phyloP scores from a whole-genome alignment of 1,139 yeast species.

The Geotrichum siamense region DNA sequence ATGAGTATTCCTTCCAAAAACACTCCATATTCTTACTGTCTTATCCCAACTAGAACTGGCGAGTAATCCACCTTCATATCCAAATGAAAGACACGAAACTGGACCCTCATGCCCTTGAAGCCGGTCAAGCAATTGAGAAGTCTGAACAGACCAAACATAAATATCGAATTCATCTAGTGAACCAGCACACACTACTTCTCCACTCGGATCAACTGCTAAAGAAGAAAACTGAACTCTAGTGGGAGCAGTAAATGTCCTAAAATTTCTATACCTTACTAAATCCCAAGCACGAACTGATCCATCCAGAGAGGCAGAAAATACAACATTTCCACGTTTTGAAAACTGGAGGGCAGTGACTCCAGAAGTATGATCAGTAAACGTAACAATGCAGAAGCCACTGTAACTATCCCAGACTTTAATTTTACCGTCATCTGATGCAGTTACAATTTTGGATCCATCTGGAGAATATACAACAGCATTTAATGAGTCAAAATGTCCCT shows the following conservation, averaged over 20 bases:
- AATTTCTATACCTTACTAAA: slow-evolving; percentile 82
- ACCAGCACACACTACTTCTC: slow-evolving; percentile 95
- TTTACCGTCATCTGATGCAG: slow-evolving; percentile 96
- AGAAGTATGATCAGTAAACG: slow-evolving; percentile 85
- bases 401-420: slow-evolving; percentile 92
- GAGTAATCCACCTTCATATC: slow-evolving; percentile 61
- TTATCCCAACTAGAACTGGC: slow-evolving; percentile 98
- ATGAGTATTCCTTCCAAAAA: slow-evolving; percentile 67
- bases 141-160: slow-evolving; percentile 96
- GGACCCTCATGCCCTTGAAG: slow-evolving; percentile 96
- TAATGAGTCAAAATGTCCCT: slow-evolving; percentile 91
- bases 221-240: slow-evolving; percentile 81
- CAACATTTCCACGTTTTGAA: slow-evolving; percentile 79
- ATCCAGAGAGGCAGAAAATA: slow-evolving; percentile 86
- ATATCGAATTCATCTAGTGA: slow-evolving; percentile 85
- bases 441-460: slow-evolving; percentile 86
- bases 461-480: slow-evolving; percentile 85
- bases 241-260: slow-evolving; percentile 88
- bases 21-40: slow-evolving; percentile 87
- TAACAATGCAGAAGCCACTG: slow-evolving; percentile 87
- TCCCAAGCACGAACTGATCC: slow-evolving; percentile 99
- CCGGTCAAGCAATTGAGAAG: slow-evolving; percentile 81
- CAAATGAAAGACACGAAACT: slow-evolving; percentile 79
- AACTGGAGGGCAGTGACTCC: slow-evolving; percentile 85
- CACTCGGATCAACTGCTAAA: slow-evolving; percentile 94